Conservation (phyloP, 345 rosid species). For the Eucalyptus camaldulensis region DNA sequence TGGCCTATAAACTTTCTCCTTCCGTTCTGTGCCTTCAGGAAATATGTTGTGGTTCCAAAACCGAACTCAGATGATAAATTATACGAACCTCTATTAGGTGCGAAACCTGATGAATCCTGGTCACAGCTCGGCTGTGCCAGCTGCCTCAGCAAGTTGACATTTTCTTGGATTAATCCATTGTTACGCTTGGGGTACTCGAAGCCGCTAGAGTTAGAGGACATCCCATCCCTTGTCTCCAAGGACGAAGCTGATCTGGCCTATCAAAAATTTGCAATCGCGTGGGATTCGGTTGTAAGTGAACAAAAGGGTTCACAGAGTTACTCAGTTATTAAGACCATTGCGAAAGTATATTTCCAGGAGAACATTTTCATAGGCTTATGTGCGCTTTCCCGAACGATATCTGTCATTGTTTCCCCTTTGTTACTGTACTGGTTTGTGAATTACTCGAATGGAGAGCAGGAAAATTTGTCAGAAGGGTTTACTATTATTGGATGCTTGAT, state of each 20-base stretch:
- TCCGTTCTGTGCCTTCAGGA: conserved; percentile 41
- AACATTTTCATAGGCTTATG: conserved; percentile 27
- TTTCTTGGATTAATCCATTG: conserved; percentile 63
- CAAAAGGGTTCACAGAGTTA: conserved; percentile 8
- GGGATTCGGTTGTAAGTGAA: conserved; percentile 20
- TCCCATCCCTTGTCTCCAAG: conserved; percentile 36
- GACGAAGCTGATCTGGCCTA: conserved; percentile 52
- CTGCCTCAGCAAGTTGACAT: conserved; percentile 33
- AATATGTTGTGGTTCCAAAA: conserved; percentile 2
- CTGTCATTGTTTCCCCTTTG: conserved; percentile 43
- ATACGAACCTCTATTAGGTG: conserved; percentile 32
- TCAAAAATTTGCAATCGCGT: conserved; percentile 36
- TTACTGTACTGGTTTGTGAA: conserved; percentile 52
- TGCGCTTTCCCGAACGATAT: conserved; percentile 36
- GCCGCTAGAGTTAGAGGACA: conserved; percentile 44
- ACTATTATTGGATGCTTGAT: conserved; percentile 35
- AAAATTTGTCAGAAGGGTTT: conserved; percentile 27
- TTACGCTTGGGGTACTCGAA: conserved; percentile 44
- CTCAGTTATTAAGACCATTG: conserved; percentile 33
- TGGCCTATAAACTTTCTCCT: conserved; percentile 44
- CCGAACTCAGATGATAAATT: conserved; percentile 4
- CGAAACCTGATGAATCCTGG: background rate
- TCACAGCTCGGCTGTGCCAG: conserved; percentile 24
- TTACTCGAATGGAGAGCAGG: conserved; percentile 21
- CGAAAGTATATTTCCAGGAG: conserved; percentile 40